Percentiles rank a stretch among this genome's conserved stretches.
Conservation (phyloP, 2,329 filamentous ascomycete genomes). For the Chaetomium sp. region DNA sequence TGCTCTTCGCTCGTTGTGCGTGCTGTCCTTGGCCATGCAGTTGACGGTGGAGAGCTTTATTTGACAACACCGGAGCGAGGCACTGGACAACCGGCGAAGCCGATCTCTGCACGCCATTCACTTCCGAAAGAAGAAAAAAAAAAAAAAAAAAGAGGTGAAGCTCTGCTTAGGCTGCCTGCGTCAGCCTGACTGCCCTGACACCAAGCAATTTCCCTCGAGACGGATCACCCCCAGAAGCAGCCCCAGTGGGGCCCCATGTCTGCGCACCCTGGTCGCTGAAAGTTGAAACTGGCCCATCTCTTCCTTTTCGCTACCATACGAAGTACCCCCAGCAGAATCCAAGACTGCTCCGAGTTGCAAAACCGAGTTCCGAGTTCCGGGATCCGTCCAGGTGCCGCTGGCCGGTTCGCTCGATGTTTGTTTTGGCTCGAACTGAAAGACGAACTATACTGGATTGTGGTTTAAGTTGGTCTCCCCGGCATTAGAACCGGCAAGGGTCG, state of each 20-base stretch:
- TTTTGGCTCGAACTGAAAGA: neutral
- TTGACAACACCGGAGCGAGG: neutral
- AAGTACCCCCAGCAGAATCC: neutral
- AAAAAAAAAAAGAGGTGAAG: neutral
- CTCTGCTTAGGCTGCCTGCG: neutral
- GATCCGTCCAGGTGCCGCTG: too few species aligned
- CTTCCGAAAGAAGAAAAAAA: neutral
- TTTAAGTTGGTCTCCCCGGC: neutral
- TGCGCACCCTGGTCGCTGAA: neutral
- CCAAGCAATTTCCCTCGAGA: neutral
- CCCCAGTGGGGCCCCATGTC: neutral
- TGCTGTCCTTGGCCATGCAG: neutral
- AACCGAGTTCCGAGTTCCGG: neutral
- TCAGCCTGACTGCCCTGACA: neutral
- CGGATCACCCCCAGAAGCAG: neutral
- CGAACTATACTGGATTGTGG: neutral
- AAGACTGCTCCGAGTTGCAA: neutral
- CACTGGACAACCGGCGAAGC: neutral
- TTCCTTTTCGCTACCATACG: neutral
- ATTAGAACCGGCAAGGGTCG: neutral
- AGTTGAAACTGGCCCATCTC: neutral
- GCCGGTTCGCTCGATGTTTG: too few species aligned
- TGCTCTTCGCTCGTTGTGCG: constrained; percentile 12
- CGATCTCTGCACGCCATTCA: neutral
- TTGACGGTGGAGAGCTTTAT: constrained; percentile 6